Percentiles rank a stretch among this genome's conserved stretches.
These are phyloP conservation scores for Saccharum hybrid DNA, from an alignment of 202 grass and related monocot genomes.

Conservation along the genomic window DNA sequence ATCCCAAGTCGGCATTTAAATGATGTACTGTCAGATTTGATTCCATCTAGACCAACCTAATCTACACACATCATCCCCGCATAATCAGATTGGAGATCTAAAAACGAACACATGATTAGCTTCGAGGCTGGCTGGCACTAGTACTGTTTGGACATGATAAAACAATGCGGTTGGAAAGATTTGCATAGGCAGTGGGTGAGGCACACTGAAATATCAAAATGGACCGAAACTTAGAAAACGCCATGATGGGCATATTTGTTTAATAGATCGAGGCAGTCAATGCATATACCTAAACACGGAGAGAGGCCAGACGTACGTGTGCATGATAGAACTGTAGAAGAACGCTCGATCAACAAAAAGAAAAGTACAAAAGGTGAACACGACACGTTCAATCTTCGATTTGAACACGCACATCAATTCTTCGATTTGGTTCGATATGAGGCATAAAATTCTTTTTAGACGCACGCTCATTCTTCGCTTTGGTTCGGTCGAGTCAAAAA, in stretches of 20 bases:
- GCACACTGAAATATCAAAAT: background rate
- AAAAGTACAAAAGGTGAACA: background rate
- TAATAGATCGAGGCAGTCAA: no score
- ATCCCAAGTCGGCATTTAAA: background rate
- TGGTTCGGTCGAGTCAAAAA: background rate
- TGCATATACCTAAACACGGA: no score
- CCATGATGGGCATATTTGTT: background rate
- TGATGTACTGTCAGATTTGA: conserved; percentile 4
- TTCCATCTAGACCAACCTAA: background rate
- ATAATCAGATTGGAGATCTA: background rate
- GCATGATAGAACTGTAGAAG: background rate
- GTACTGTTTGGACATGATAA: background rate
- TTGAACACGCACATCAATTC: background rate
- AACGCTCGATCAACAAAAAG: background rate
- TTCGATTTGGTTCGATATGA: background rate
- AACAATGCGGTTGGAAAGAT: background rate
- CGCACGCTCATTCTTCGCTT: background rate
- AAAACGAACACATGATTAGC: background rate
- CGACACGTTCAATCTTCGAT: background rate
- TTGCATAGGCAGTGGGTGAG: background rate
- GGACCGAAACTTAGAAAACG: background rate
- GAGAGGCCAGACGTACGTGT: no score
- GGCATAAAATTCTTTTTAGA: background rate
- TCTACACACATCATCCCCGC: background rate
- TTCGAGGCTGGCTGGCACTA: no score